Percentiles rank a stretch among this genome's conserved stretches.
Conservation (phyloP, 345 rosid species). For the Linum lewisii region DNA sequence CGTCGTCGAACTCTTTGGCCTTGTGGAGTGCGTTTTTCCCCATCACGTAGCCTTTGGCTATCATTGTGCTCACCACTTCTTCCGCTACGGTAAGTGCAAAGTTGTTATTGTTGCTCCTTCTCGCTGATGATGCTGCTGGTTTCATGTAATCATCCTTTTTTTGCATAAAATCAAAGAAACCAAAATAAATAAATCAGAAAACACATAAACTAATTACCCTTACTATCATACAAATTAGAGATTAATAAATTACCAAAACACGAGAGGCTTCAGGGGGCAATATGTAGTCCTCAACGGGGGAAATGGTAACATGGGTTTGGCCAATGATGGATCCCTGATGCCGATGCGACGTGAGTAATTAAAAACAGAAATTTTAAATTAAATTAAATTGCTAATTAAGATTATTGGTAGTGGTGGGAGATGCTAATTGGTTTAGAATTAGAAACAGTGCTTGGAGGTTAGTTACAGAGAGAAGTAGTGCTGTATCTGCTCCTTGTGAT, state of each 20-base stretch:
- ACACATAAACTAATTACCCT: too few species aligned
- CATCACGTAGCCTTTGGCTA: conserved; percentile 42
- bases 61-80: conserved; percentile 45
- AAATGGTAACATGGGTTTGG: conserved; percentile 25
- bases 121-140: background rate
- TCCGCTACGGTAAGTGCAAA: conserved; percentile 34
- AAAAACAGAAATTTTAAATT: too few species aligned
- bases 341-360: background rate
- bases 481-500: conserved; percentile 39
- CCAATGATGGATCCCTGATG: conserved; percentile 28
- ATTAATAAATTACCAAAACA: conserved; percentile 17
- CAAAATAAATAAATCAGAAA: too few species aligned
- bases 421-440: too few species aligned
- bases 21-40: conserved; percentile 45
- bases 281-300: conserved; percentile 32
- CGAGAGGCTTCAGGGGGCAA: conserved; percentile 31
- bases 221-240: too few species aligned
- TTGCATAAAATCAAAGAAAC: too few species aligned
- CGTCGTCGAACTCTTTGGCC: conserved; percentile 40
- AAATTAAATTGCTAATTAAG: too few species aligned
- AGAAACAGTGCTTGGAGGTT: background rate
- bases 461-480: conserved; percentile 37
- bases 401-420: too few species aligned
- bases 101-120: conserved; percentile 15
- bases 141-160: background rate